Base-by-base conservation (phyloP, 169 alveolate species). In the Plasmodium malariae region DNA sequence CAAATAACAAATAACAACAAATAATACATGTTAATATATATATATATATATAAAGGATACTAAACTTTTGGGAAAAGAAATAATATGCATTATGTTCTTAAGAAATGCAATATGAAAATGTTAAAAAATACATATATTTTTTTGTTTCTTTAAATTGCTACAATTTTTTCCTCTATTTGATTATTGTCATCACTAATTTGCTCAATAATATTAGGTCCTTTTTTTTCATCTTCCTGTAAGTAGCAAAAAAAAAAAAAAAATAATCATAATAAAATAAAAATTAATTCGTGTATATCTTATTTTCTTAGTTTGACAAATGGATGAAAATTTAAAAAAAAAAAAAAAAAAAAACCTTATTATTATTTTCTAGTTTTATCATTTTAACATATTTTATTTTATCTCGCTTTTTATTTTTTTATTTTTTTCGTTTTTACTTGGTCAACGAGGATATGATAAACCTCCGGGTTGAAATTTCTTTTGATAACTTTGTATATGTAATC, bases 391-490 rank as follows among this genome's bases (percentile, higher is more conserved):
- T 2, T 7, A 49, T 3, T 1, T 0, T 74, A 55, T 32, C 24
- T 76, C 17, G 4, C 45, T 30, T 2, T 59, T 43, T 3, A 40
- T 34, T 40, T 26, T 36, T 4, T 34, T 43, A 36, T 30, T 37
- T 54, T 37, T 1, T 40, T 26, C 7, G 28, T 43, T 71, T 1
- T 21, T 68, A 83, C 86, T 32, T 65, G 68, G 36, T 83, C 91
- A 17, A 48, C 73, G 17, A 83, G 48, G n/a, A 83, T 30, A 48
- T 83, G 91, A 59, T 83, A 69, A 43, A 69, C 85, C 48, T 83
- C 91, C 21, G 91, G 91, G 32, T 67, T 67, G 63, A 83, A 83
- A 45, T 83, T 83, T 43, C 85, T 65, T 48, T 83, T 83, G 85
- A 51, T 68, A 7, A 83, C 91, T 45, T 83, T 83, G 30, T 19